Evolutionary conservation across 225 moss, liverwort and hornwort species (phyloP), one percentile per base, ranked within the genome.

Genomic region (Anthoceros angustus): DNA sequence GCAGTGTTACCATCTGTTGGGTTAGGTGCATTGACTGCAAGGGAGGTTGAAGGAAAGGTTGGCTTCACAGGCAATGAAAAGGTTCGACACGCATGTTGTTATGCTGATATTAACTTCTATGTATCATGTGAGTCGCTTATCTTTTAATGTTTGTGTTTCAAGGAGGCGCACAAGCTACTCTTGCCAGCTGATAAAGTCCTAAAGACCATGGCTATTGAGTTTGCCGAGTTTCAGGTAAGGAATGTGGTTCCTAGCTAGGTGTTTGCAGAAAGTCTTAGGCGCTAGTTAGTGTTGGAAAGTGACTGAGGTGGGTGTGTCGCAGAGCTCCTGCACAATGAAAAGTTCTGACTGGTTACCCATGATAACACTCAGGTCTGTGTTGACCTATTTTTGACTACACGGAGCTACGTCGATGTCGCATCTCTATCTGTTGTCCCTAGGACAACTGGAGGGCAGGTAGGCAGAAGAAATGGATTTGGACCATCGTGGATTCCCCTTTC

Each of bases 361-460:
- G 55, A 55, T 55, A 18, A 15, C 55, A 18, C 14, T 14, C 86
- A 95, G 95, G 95, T 98, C 74, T 92, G 87, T 68, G 95, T 98
- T 70, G 95, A 98, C 67, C 72, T 98, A 7, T 92, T 87, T 70
- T 72, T 98, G 67, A 87, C 82, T 55, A 82, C 89, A 68, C 89
- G 88, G 77, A 80, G 70, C 67, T 98, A 88, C 66, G 84, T 92
- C 39, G 95, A 98, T 67, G 83, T 98, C 68, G 86, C 79, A 41
- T 92, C 95, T 4, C 74, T 98, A 62, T 74, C 85, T 72, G 88
- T 86, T 45, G 86, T 92, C 49, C 92, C 95, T 26, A 79, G 87
- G 64, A 89, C 86, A 39, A 98, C 95, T 55, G 95, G 95, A 46
- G 95, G 95, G 72, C 91, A 95, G 95, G 95, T 95, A 40, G 14